Conservation (phyloP, 345 rosid genomes). For the Jatropha curcas region DNA sequence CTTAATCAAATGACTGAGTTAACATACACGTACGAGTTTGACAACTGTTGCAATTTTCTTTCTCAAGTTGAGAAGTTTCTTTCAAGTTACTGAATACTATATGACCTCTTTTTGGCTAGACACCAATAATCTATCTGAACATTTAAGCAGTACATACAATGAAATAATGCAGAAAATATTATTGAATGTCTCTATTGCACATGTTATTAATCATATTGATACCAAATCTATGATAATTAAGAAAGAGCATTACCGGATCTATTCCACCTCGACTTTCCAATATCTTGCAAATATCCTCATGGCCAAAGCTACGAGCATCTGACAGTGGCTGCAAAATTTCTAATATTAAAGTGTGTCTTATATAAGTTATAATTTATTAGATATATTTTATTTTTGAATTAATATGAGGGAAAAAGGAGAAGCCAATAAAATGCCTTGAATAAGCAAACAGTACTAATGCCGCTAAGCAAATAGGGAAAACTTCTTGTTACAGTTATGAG, state of each 20-base stretch:
- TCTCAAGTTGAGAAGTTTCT: no score
- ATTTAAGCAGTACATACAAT: not conserved
- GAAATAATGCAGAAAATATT: not conserved
- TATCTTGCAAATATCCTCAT: slow-evolving; percentile 49
- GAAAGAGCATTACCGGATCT: slow-evolving; percentile 48
- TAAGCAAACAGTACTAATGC: not conserved
- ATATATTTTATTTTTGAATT: not conserved
- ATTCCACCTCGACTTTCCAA: slow-evolving; percentile 50
- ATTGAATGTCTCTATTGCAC: no score
- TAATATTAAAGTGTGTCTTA: slow-evolving; percentile 1
- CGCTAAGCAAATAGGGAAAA: not conserved
- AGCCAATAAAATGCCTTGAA: not conserved
- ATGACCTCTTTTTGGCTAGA: no score
- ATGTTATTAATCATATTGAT: not conserved
- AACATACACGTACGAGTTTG: no score
- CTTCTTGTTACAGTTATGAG: not conserved
- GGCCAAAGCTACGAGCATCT: slow-evolving; percentile 53
- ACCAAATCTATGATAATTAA: not conserved
- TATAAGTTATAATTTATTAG: not conserved
- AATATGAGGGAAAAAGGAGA: not conserved
- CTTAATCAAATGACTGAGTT: slow-evolving; percentile 14
- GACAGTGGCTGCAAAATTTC: slow-evolving; percentile 53
- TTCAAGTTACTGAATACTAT: no score
- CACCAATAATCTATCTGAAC: no score
- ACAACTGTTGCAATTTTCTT: no score